A percentile compares a stretch with the other conserved stretches of the same genome.
Conservation (phyloP, 2,329 filamentous ascomycete species). For the Paraphaeosphaeria sporulosa region DNA sequence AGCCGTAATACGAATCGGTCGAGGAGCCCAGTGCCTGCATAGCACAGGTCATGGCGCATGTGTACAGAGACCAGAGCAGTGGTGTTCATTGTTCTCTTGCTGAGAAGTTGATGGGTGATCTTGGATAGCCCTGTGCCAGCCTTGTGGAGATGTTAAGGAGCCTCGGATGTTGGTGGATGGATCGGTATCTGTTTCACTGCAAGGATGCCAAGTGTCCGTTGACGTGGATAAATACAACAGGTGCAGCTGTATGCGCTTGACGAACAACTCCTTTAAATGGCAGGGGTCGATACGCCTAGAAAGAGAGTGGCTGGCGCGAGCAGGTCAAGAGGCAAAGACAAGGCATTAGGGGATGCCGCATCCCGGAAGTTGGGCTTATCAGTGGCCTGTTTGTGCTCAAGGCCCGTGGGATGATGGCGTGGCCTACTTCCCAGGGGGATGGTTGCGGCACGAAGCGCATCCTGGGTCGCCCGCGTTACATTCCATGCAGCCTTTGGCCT, state of each 20-base stretch:
- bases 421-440: constrained; percentile 1
- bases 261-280: neutral
- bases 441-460: constrained; percentile 16
- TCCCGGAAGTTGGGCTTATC: constrained; percentile 4
- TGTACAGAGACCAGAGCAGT: neutral
- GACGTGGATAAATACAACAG: constrained; percentile 14
- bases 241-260: neutral
- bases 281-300: constrained; percentile 6
- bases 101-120: neutral
- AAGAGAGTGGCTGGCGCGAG: constrained; percentile 1
- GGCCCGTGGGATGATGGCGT: constrained; percentile 5
- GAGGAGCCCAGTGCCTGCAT: constrained; percentile 7
- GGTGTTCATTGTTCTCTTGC: neutral
- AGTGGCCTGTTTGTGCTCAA: constrained; percentile 2
- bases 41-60: constrained; percentile 6
- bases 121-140: neutral
- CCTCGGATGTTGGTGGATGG: neutral
- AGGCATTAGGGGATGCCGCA: neutral
- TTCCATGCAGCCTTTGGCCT: constrained; percentile 8
- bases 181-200: neutral
- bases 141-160: neutral
- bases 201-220: constrained; percentile 1
- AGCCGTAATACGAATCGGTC: neutral
- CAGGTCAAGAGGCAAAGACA: neutral
- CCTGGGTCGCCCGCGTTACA: constrained; percentile 7